These are phyloP conservation scores for Hericium erinaceus DNA, from an alignment of 768 basidiomycete genomes.

Conservation along the genomic window DNA sequence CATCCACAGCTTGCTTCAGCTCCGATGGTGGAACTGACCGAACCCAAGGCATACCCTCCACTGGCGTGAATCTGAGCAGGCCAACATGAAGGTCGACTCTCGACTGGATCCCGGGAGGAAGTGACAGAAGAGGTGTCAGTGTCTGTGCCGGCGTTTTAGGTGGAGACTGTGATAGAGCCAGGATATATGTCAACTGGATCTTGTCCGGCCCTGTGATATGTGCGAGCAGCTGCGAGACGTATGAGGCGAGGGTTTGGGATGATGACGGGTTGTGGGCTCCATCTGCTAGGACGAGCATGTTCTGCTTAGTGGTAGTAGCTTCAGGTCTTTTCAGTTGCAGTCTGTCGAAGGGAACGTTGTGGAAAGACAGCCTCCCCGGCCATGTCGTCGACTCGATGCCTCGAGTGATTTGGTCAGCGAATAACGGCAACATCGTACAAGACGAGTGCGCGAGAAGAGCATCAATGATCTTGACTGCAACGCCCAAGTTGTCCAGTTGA, in stretches of 20 bases:
- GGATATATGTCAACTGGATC: constrained; percentile 55
- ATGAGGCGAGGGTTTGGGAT: constrained; percentile 53
- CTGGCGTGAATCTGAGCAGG: constrained; percentile 56
- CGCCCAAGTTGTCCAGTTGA: constrained; percentile 77
- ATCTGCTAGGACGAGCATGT: constrained; percentile 59
- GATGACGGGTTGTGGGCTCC: constrained; percentile 92
- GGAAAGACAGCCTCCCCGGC: constrained; percentile 81
- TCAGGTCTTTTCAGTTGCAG: not conserved
- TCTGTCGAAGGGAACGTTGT: constrained; percentile 22
- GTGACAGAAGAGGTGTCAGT: constrained; percentile 55
- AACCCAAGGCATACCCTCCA: constrained; percentile 96
- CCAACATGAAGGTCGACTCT: constrained; percentile 38
- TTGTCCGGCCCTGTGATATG: constrained; percentile 16
- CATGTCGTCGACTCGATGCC: constrained; percentile 44
- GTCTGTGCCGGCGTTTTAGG: constrained; percentile 73
- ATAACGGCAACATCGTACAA: constrained; percentile 14
- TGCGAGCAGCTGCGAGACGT: constrained; percentile 38
- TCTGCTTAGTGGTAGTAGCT: not conserved
- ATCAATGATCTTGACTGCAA: constrained; percentile 55
- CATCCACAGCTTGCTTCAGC: constrained; percentile 35
- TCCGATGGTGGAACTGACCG: constrained; percentile 45
- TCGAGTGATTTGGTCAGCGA: constrained; percentile 33
- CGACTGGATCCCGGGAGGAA: constrained; percentile 9
- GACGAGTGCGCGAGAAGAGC: constrained; percentile 37
- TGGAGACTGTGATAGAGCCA: constrained; percentile 81